phyloP scores from a whole-genome alignment of 192 early-diverging fungal genomes.

The Funneliformis mosseae region DNA sequence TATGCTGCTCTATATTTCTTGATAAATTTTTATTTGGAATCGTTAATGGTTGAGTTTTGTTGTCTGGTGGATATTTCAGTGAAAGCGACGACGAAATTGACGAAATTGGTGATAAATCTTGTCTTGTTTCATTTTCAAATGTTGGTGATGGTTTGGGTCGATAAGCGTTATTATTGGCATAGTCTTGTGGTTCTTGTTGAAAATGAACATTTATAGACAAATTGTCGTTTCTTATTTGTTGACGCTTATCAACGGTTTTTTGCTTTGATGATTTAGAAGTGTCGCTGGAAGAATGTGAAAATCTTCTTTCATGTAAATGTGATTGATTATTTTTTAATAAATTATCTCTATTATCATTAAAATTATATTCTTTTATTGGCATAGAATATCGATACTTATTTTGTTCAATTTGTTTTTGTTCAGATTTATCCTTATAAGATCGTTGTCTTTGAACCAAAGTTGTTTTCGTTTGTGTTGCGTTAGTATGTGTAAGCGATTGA shows the following conservation, averaged over 20 bases:
- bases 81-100: background rate
- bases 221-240: background rate
- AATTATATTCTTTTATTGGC: no score
- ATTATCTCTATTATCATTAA: no score
- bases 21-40: background rate
- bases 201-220: background rate
- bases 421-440: no score
- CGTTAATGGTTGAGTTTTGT: background rate
- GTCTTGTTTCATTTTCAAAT: background rate
- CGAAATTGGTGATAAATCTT: background rate
- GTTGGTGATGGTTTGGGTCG: background rate
- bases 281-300: background rate
- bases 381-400: no score
- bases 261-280: background rate
- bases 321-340: background rate
- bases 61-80: background rate
- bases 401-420: no score
- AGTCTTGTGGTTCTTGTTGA: background rate
- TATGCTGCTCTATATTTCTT: background rate
- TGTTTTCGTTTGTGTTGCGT: no score
- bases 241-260: background rate
- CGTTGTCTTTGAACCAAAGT: no score
- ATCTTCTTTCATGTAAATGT: background rate
- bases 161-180: no score
- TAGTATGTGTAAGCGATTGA: no score